Evolutionary conservation across 768 basidiomycete species (phyloP), one percentile per base, ranked within the genome.

Genomic region (Suillus ampliporus): DNA sequence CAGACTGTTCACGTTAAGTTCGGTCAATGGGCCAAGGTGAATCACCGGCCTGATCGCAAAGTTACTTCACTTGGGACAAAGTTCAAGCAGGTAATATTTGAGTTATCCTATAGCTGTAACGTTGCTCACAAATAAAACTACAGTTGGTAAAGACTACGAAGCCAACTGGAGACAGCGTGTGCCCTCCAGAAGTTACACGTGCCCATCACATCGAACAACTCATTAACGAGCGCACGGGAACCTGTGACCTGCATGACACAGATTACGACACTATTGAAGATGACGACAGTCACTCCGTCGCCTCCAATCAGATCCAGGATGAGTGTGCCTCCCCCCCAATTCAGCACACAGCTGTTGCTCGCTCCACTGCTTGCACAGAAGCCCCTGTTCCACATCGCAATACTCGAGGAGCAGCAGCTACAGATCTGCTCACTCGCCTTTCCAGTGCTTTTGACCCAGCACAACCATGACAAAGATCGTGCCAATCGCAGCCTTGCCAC

Each of bases 121-220:
- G 51, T 41, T 34, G 21, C 44, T 40, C 23, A 19, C 47, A 1
- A 19, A 54, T 5, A 31, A 31, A 31, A 31, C 58, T 40, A 23
- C 38, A 69, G 61, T 41, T 73, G 13, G 54, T 71, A 2, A 71
- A 65, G 48, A 68, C 65, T 4, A 68, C 61, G 28, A 73, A 76
- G 64, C 71, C 72, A 40, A 77, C 71, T 0, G 72, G 75, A 2
- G 57, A 50, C 43, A 71, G 65, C 3, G 58, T 67, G 0, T 66
- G 68, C 57, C 71, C 75, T 14, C 63, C 61, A 13, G 53, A 64
- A 9, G 60, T 76, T 31, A 64, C 64, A 4, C 61, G 52, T 19
- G 74, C 75, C 1, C 69, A 72, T 46, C 37, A 53, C 6, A 73
- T 76, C 41, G 68, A 76, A n/a, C 28, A 67, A n/a, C 57, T 68